Evolutionary conservation across 345 rosid genomes (phyloP).

Genomic region (Raphanus raphanistrum): DNA sequence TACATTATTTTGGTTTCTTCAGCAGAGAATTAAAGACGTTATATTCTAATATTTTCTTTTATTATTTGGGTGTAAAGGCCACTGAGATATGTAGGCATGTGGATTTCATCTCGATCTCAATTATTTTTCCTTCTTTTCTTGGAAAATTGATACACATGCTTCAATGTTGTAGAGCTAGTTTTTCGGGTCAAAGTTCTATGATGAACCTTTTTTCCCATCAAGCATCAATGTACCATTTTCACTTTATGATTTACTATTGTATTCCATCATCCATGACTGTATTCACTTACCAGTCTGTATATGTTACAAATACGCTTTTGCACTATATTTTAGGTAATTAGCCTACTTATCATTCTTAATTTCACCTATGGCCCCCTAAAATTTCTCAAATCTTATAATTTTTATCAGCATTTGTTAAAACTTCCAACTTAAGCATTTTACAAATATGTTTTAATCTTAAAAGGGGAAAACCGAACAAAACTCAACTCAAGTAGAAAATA

Average conservation of each 20-base stretch:
- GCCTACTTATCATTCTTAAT: background rate
- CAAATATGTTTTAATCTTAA: background rate
- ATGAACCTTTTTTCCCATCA: background rate
- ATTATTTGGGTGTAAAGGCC: background rate
- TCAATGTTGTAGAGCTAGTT: background rate
- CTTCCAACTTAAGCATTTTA: background rate
- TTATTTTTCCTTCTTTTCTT: conserved; percentile 11
- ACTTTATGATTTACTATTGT: background rate
- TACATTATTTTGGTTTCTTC: background rate
- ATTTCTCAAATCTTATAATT: background rate
- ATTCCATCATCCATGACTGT: background rate
- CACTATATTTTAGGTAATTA: background rate
- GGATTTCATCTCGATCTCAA: background rate
- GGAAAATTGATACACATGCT: background rate
- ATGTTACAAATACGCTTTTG: background rate
- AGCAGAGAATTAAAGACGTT: background rate
- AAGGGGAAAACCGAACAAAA: background rate
- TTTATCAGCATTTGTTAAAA: background rate
- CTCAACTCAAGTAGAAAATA: background rate
- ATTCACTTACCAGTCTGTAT: background rate
- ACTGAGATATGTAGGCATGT: conserved; percentile 5
- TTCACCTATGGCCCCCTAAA: background rate
- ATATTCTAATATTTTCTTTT: background rate
- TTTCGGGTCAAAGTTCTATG: conserved; percentile 10
- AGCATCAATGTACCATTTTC: background rate